These are phyloP conservation scores for Phytophthora capsici DNA, from an alignment of 352 stramenopile species.

Conservation along the genomic window DNA sequence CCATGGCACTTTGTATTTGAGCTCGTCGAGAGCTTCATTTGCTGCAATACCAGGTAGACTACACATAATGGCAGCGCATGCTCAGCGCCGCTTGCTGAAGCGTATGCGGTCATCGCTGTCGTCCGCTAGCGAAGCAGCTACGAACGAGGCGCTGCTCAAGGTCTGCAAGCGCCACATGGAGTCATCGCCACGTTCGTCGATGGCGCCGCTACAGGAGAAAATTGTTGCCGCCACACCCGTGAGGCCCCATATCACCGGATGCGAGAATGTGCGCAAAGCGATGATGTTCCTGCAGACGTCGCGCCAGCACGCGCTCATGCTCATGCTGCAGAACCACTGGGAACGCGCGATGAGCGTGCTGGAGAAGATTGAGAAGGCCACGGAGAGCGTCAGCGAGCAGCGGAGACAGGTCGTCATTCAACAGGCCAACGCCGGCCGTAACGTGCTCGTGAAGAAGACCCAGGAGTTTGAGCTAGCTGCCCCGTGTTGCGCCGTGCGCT, in stretches of 20 bases:
- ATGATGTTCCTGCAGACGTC: constrained; percentile 73
- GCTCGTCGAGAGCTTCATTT: too few relatives aligned
- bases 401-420: constrained; percentile 71
- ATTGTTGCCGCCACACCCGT: constrained; percentile 2
- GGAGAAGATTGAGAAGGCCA: constrained; percentile 77
- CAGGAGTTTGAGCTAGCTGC: constrained; percentile 37
- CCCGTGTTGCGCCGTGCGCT: constrained; percentile 51
- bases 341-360: constrained; percentile 73
- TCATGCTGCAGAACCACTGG: constrained; percentile 85
- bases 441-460: constrained; percentile 40
- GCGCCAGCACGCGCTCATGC: constrained; percentile 70
- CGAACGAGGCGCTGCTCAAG: constrained; percentile 61
- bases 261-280: constrained; percentile 69
- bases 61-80: too few relatives aligned
- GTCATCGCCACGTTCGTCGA: constrained; percentile 55
- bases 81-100: too few relatives aligned
- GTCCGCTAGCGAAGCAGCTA: too few relatives aligned
- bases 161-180: constrained; percentile 59
- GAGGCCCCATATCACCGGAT: constrained; percentile 55
- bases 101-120: too few relatives aligned
- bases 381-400: constrained; percentile 69
- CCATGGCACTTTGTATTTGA: too few relatives aligned
- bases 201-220: constrained; percentile 23
- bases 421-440: constrained; percentile 56
- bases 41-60: too few relatives aligned